A percentile compares a stretch with the other conserved stretches of the same genome.
Evolutionary conservation across 768 basidiomycete genomes (phyloP).

Genomic region (Imleria badia): DNA sequence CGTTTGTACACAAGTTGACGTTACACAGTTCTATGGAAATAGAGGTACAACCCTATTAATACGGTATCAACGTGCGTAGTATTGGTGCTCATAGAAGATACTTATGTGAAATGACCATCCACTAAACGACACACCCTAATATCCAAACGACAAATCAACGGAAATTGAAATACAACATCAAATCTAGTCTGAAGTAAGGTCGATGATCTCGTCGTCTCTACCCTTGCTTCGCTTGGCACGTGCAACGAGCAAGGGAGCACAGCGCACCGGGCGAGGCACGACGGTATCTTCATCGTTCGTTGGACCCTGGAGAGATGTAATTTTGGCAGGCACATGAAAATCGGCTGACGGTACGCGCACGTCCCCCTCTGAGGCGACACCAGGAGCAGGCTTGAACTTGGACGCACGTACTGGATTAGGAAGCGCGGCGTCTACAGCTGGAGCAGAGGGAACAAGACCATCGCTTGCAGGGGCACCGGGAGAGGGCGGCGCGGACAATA

Average conservation of each 20-base stretch:
- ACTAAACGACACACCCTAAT: not conserved
- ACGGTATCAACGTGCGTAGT: no score
- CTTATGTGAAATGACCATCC: not conserved
- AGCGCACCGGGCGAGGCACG: not conserved
- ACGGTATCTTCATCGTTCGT: not conserved
- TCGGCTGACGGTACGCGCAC: not conserved
- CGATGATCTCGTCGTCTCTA: slow-evolving; percentile 36
- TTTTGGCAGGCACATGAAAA: not conserved
- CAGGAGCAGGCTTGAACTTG: slow-evolving; percentile 20
- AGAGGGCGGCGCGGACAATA: slow-evolving; percentile 25
- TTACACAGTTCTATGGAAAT: not conserved
- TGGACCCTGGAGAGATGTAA: not conserved
- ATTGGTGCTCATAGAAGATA: no score
- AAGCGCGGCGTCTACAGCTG: not conserved
- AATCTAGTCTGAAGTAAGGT: slow-evolving; percentile 37
- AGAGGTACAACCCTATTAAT: no score
- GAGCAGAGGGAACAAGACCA: not conserved
- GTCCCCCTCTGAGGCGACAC: not conserved
- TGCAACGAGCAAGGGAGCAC: slow-evolving; percentile 23
- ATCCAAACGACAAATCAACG: not conserved
- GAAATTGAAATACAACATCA: not conserved
- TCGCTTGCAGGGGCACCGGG: not conserved
- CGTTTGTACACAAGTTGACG: not conserved
- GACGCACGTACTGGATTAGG: slow-evolving; percentile 5
- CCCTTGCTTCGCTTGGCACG: slow-evolving; percentile 14